Evolutionary conservation across 345 rosid species (phyloP).

Genomic region (Pistacia integerrima): DNA sequence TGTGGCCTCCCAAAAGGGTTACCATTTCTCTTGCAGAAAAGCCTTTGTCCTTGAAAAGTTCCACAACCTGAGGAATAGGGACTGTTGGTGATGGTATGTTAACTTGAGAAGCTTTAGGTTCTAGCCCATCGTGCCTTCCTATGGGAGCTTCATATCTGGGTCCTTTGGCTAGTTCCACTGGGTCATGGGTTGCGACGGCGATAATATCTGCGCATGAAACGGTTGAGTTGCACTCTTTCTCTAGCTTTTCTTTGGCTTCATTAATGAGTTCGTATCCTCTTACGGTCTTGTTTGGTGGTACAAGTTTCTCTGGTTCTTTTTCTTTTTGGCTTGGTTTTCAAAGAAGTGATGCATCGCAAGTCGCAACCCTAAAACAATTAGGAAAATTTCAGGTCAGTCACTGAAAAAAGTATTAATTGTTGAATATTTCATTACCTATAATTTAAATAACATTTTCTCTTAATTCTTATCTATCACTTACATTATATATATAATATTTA

Average conservation of each 20-base stretch:
- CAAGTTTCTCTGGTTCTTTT: constrained; percentile 54
- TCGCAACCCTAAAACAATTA: constrained; percentile 48
- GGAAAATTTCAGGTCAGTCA: background rate
- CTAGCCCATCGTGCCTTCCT: constrained; percentile 63
- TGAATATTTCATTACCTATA: no score
- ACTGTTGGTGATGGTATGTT: constrained; percentile 58
- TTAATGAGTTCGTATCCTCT: constrained; percentile 65
- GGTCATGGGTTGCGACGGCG: constrained; percentile 60
- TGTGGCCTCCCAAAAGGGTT: constrained; percentile 74
- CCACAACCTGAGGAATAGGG: constrained; percentile 34
- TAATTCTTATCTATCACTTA: no score
- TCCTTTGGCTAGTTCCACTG: constrained; percentile 57
- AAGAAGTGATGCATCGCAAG: constrained; percentile 65
- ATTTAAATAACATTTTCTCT: no score
- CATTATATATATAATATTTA: no score
- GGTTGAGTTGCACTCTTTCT: constrained; percentile 45
- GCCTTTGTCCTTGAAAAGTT: constrained; percentile 41
- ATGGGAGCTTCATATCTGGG: constrained; percentile 48
- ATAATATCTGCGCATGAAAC: constrained; percentile 81
- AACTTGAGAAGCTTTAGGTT: constrained; percentile 45
- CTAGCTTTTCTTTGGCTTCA: constrained; percentile 50
- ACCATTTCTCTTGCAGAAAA: constrained; percentile 55
- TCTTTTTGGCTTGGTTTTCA: constrained; percentile 41
- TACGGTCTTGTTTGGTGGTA: constrained; percentile 67
- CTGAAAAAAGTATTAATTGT: background rate